phyloP scores from a whole-genome alignment of 1,284 basidiomycete species.

The Cryptococcus maquisensis region DNA sequence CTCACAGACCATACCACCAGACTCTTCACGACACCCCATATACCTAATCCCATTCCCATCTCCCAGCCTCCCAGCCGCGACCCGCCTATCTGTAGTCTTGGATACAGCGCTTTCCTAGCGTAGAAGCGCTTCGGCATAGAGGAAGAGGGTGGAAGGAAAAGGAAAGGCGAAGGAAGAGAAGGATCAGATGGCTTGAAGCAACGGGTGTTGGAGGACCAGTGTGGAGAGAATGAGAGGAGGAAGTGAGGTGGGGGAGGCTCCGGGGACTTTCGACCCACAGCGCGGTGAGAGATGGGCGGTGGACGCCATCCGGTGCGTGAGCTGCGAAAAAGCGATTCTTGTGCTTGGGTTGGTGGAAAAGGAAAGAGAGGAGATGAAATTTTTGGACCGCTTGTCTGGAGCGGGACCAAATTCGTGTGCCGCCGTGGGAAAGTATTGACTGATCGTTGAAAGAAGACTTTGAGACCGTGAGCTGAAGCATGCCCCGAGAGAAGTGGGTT shows the following conservation, averaged over 20 bases:
- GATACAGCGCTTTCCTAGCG: constrained; percentile 23
- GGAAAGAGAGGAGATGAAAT: constrained; percentile 8
- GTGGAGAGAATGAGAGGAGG: background rate
- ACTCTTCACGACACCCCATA: constrained; percentile 1
- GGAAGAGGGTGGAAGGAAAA: background rate
- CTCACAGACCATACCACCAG: background rate
- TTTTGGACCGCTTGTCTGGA: too few relatives aligned
- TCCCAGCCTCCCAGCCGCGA: background rate
- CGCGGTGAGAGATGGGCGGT: constrained; percentile 17
- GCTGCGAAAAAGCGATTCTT: constrained; percentile 48
- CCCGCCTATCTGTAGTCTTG: constrained; percentile 14
- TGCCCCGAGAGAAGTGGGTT: too few relatives aligned
- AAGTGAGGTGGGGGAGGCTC: constrained; percentile 27
- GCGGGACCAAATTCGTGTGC: too few relatives aligned
- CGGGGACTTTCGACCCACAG: constrained; percentile 50
- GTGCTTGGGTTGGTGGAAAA: constrained; percentile 25
- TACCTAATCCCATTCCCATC: background rate
- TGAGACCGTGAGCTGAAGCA: too few relatives aligned
- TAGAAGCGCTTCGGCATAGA: background rate
- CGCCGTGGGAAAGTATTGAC: too few relatives aligned
- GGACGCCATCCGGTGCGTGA: constrained; percentile 27
- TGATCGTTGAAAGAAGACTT: too few relatives aligned
- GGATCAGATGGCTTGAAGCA: background rate
- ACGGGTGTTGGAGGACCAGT: background rate
- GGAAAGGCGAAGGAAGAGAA: background rate